Evolutionary conservation across 148 eudicot genomes (phyloP).

Genomic region (Arbutus unedo): DNA sequence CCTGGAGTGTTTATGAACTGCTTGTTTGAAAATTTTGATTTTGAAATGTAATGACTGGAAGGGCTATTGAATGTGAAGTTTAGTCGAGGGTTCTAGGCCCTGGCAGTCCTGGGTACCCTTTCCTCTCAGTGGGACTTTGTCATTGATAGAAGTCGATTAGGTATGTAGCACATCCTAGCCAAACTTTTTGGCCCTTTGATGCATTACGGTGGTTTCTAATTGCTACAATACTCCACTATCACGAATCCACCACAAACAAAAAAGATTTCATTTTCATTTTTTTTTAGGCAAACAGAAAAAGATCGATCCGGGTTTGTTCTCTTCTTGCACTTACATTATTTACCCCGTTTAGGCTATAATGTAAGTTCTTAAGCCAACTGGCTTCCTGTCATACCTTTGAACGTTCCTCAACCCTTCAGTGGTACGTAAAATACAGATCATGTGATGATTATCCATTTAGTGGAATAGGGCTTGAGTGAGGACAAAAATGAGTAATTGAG

Average conservation of each 20-base stretch:
- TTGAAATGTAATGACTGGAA: not conserved
- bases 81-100: not conserved
- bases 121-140: not conserved
- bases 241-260: not conserved
- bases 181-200: not conserved
- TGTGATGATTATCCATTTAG: not conserved
- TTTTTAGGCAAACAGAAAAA: no score
- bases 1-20: not conserved
- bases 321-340: no score
- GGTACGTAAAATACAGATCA: no score
- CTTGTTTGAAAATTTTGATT: not conserved
- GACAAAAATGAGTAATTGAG: not conserved
- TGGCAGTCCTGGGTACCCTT: slow-evolving; percentile 1
- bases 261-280: no score
- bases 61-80: not conserved
- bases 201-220: not conserved
- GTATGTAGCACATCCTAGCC: not conserved
- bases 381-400: not conserved
- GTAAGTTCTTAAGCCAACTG: slow-evolving; percentile 7
- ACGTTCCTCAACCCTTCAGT: not conserved
- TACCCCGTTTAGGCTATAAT: no score
- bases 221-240: not conserved
- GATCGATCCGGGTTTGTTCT: no score
- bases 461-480: slow-evolving; percentile 5
- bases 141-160: not conserved